Percentiles rank a stretch among this genome's conserved stretches.
phyloP scores from a whole-genome alignment of 2,329 filamentous ascomycete genomes.

The Aphanoascus verrucosus region DNA sequence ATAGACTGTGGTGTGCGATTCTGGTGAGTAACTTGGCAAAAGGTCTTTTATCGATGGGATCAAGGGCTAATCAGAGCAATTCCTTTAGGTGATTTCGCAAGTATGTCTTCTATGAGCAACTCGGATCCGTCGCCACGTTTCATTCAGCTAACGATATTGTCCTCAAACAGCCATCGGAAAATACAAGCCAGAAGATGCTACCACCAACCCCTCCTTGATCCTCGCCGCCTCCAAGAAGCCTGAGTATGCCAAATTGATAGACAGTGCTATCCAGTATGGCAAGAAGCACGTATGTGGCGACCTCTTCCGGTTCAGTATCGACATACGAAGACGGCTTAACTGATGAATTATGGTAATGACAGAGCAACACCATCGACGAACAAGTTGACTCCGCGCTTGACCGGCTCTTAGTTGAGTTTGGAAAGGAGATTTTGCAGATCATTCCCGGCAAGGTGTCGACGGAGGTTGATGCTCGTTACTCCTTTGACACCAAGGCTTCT shows the following conservation, averaged over 20 bases:
- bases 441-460: slow-evolving; percentile 98
- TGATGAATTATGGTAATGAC: slow-evolving; percentile 2
- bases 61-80: slow-evolving; percentile 15
- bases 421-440: slow-evolving; percentile 92
- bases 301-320: too few relatives aligned
- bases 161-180: slow-evolving; percentile 76
- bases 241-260: slow-evolving; percentile 88
- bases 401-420: slow-evolving; percentile 92
- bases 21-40: slow-evolving; percentile 51
- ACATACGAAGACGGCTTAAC: background rate
- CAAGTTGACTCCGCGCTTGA: slow-evolving; percentile 88
- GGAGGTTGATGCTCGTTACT: slow-evolving; percentile 92
- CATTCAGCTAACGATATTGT: slow-evolving; percentile 11
- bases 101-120: slow-evolving; percentile 41
- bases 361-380: slow-evolving; percentile 56
- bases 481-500: slow-evolving; percentile 85
- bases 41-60: background rate
- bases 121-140: background rate
- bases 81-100: slow-evolving; percentile 59
- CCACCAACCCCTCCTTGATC: slow-evolving; percentile 98
- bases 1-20: slow-evolving; percentile 92
- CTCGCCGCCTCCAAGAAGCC: slow-evolving; percentile 96
- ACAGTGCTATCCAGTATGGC: slow-evolving; percentile 71
- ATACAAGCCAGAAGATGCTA: slow-evolving; percentile 99
- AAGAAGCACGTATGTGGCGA: slow-evolving; percentile 55